Evolutionary conservation across 2,329 filamentous ascomycete species (phyloP), one percentile per base, ranked within the genome.

Genomic region (Claviceps fusiformis): DNA sequence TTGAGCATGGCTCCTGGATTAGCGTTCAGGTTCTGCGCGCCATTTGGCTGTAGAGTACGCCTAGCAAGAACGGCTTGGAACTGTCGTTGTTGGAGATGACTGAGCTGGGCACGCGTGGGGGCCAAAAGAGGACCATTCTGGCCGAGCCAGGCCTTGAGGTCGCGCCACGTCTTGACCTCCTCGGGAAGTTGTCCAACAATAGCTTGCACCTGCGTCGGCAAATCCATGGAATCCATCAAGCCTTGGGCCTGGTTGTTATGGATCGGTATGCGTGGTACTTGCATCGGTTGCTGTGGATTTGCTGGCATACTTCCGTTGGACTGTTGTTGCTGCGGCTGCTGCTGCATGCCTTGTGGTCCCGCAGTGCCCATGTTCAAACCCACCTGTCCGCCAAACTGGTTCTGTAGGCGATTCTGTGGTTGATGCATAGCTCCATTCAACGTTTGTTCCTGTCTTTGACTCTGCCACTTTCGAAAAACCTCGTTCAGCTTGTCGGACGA

Each of bases 401-500:
- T 61, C 35, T 59, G 65, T 13, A 62, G 58, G 5, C 66, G 64
- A 48, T 65, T 68, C 45, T 64, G 62, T 61, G 41, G 41, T 33
- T 62, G 62, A 33, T 63, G 63, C 59, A 63, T 63, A 11, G 58
- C 64, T n/a, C 58, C 64, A 33, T 64, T 68, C 63, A 70, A 63
- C 17, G 61, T 59, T 59, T 66, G 67, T 43, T 69, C 64, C 37
- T 66, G 70, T 17, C 70, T 66, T 53, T 64, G 61, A 45, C 64
- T 68, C 56, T 75, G 68, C 76, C 75, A 80, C 58, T 72, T 76
- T 19, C 68, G 64, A 51, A 82, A 68, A 53, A 79, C 63, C 45
- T 82, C 78, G 29, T 73, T 72, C 11, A 79, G 62, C 63, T 79
- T 78, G 1, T 80, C 76, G 0, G 69, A 71, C 0, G 76, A 70